These are phyloP conservation scores for Fusarium sp. DNA, from an alignment of 2,329 filamentous ascomycete genomes.

Conservation along the genomic window DNA sequence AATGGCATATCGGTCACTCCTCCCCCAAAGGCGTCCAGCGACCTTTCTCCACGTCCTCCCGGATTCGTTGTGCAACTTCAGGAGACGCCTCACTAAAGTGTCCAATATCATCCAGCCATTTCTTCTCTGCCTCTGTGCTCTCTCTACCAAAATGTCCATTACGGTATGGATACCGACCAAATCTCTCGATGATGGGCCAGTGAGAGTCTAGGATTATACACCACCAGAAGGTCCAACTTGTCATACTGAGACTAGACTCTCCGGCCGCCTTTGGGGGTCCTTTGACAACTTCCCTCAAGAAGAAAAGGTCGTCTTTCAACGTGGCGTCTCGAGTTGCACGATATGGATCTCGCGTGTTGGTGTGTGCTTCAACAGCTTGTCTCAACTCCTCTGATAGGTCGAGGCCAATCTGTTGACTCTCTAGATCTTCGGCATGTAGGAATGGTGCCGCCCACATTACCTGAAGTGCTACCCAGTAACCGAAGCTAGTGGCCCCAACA, in stretches of 20 bases:
- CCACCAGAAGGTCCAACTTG: slow-evolving; percentile 20
- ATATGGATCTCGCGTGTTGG: neutral
- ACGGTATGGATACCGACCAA: slow-evolving; percentile 13
- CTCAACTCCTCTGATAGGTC: neutral
- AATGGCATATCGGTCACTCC: neutral
- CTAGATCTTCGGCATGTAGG: slow-evolving; percentile 11
- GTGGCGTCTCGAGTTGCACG: neutral
- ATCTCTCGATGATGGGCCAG: slow-evolving; percentile 19
- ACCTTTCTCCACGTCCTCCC: neutral
- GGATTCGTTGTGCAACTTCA: neutral
- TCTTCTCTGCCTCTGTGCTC: slow-evolving; percentile 1
- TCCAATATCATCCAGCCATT: slow-evolving; percentile 1
- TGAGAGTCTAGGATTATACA: slow-evolving; percentile 25
- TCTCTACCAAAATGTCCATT: neutral
- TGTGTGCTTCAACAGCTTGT: neutral
- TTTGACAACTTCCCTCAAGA: slow-evolving; percentile 2
- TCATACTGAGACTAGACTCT: neutral
- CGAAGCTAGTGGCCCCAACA: neutral
- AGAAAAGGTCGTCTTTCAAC: slow-evolving; percentile 2
- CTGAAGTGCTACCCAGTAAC: slow-evolving; percentile 14
- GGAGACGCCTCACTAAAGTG: slow-evolving; percentile 8
- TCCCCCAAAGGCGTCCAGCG: neutral
- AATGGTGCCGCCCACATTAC: slow-evolving; percentile 22
- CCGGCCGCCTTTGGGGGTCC: neutral
- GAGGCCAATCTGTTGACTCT: slow-evolving; percentile 4